These are phyloP conservation scores for Alternaria sp. DNA, from an alignment of 2,329 filamentous ascomycete species.

Conservation along the genomic window DNA sequence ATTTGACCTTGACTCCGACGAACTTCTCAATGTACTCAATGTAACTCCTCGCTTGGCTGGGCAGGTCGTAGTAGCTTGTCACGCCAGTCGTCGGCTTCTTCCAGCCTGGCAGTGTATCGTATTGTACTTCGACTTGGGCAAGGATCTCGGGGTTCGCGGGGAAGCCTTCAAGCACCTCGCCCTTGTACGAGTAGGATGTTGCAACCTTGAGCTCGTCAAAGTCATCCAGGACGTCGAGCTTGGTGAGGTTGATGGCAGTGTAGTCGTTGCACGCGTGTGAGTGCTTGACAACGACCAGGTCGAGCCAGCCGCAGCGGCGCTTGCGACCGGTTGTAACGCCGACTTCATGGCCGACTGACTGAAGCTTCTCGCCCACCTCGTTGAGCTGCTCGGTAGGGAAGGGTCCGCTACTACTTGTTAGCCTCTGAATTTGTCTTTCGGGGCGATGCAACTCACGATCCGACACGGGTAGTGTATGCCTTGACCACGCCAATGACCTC, in stretches of 20 bases:
- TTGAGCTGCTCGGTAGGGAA: constrained; percentile 72
- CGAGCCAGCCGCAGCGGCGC: constrained; percentile 69
- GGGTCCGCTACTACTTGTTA: constrained; percentile 58
- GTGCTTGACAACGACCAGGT: constrained; percentile 73
- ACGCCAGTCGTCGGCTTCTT: constrained; percentile 66
- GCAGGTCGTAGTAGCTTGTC: constrained; percentile 67
- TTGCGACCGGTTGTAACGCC: constrained; percentile 65
- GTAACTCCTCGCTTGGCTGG: constrained; percentile 68
- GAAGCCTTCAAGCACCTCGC: constrained; percentile 65
- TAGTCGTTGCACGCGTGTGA: constrained; percentile 71
- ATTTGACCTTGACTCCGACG: constrained; percentile 67
- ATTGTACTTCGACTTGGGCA: constrained; percentile 67
- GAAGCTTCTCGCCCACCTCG: constrained; percentile 62
- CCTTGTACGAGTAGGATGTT: constrained; percentile 69
- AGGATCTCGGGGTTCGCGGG: constrained; percentile 68
- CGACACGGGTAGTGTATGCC: constrained; percentile 69
- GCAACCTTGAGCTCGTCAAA: constrained; percentile 78
- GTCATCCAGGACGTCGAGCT: constrained; percentile 74
- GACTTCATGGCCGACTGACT: constrained; percentile 62
- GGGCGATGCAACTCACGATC: constrained; percentile 35
- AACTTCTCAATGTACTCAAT: constrained; percentile 72
- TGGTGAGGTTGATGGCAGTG: constrained; percentile 68
- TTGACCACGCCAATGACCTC: constrained; percentile 71
- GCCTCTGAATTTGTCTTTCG: not conserved
- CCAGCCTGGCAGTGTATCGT: constrained; percentile 74